Evolutionary conservation across 2,329 filamentous ascomycete genomes (phyloP), one percentile per base, ranked within the genome.

Genomic region (Blastomyces parvus): DNA sequence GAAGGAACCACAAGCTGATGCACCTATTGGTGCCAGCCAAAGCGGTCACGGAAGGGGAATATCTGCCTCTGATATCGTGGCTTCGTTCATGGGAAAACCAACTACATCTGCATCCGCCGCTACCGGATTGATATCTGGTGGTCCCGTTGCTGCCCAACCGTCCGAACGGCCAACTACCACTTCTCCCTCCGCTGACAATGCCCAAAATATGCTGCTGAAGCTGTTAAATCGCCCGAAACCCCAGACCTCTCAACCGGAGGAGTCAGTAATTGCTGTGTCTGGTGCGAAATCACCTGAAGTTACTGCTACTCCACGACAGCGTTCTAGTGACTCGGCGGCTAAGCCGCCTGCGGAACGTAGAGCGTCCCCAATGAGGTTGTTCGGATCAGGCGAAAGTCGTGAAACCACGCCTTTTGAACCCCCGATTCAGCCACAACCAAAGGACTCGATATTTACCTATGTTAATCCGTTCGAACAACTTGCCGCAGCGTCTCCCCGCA

Each of bases 161-260:
- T 63, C 61, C 38, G 68, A 70, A 56, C 62, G 59, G 53, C 59
- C 67, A 3, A 38, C 68, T 4, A 64, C 69, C 25, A 64, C 70
- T 55, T 64, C 70, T 42, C 70, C 72, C 57, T 48, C 83, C 82
- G 76, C 79, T 76, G 82, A 85, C 57, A 88, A 91, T 74, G 90
- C 91, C 4, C 89, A 95, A 75, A 87, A 93, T 67, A 89, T 94
- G 72, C 81, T 99, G 58, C 85, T 97, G 66, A 88, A 90, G 69
- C 81, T 97, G 64, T 83, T 99, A 67, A 94, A 91, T 71, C 87
- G 88, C 59, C 86, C 89, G 61, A 91, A 74, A 56, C 67, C 71
- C 38, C 68, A 65, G 14, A 66, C 69, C 36, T 62, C 74, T 69
- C 70, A 68, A 38, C 61, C 67, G 0, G 65, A 75, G 17, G 66